These are phyloP conservation scores for Gelatoporia subvermispora DNA, from an alignment of 768 basidiomycete genomes.

Conservation along the genomic window DNA sequence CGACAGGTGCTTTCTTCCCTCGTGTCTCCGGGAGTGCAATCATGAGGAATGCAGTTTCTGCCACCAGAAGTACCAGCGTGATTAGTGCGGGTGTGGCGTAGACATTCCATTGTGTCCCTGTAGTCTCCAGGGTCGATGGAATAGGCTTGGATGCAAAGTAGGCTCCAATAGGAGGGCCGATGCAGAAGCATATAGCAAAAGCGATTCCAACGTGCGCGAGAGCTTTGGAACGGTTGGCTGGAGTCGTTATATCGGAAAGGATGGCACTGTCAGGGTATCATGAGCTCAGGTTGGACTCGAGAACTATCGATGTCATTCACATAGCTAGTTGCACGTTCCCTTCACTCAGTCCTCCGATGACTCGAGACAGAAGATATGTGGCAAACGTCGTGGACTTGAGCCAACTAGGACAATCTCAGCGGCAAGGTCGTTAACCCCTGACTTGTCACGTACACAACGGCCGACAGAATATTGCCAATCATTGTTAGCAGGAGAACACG, in stretches of 20 bases:
- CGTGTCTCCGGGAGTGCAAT: constrained; percentile 84
- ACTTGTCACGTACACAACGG: constrained; percentile 58
- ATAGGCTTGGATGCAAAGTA: constrained; percentile 90
- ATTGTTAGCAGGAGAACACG: constrained; percentile 79
- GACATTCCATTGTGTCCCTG: constrained; percentile 71
- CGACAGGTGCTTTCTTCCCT: constrained; percentile 32
- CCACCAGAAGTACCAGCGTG: constrained; percentile 68
- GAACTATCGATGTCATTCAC: constrained; percentile 42
- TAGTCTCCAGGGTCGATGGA: constrained; percentile 47
- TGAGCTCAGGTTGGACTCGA: neutral
- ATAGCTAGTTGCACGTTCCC: constrained; percentile 97
- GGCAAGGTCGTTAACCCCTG: neutral
- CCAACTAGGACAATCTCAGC: constrained; percentile 52
- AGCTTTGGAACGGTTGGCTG: constrained; percentile 74
- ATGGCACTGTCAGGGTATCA: constrained; percentile 59
- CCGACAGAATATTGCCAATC: constrained; percentile 92
- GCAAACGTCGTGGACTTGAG: constrained; percentile 86
- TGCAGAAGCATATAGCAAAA: constrained; percentile 91
- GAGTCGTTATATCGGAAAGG: constrained; percentile 84
- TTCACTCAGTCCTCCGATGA: constrained; percentile 92
- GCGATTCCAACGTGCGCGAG: constrained; percentile 94
- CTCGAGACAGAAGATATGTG: constrained; percentile 82
- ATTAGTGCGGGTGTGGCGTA: constrained; percentile 89
- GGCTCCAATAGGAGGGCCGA: constrained; percentile 91
- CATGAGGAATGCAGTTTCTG: constrained; percentile 78